These are phyloP conservation scores for Phragmites australis DNA, from an alignment of 176 grass and related monocot species.

Conservation along the genomic window DNA sequence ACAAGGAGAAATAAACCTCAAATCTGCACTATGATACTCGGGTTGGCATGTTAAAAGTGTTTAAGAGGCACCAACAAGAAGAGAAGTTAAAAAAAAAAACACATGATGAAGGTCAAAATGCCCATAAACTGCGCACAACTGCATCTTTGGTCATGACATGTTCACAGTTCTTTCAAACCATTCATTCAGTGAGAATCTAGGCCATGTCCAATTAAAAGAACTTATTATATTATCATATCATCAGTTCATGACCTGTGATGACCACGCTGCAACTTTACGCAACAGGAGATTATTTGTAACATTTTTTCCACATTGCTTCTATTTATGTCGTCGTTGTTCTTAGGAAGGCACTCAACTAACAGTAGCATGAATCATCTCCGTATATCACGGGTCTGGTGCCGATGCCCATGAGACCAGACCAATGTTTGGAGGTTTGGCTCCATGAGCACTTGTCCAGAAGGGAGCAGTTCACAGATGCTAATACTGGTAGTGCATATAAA, in stretches of 20 bases:
- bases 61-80: neutral
- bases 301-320: neutral
- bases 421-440: neutral
- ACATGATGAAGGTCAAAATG: neutral
- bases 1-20: neutral
- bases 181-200: neutral
- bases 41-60: neutral
- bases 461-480: neutral
- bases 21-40: neutral
- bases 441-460: neutral
- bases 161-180: neutral
- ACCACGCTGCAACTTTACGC: neutral
- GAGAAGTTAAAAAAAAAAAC: neutral
- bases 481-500: conserved; percentile 16
- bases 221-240: neutral
- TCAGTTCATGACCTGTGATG: neutral
- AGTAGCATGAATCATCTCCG: conserved; percentile 3
- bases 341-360: neutral
- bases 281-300: neutral
- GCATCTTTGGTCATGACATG: neutral
- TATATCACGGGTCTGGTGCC: neutral
- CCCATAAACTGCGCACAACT: neutral
- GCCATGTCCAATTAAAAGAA: neutral
- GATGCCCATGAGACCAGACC: neutral
- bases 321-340: neutral